Conservation (phyloP, 257 asterid species). For the Striga asiatica region DNA sequence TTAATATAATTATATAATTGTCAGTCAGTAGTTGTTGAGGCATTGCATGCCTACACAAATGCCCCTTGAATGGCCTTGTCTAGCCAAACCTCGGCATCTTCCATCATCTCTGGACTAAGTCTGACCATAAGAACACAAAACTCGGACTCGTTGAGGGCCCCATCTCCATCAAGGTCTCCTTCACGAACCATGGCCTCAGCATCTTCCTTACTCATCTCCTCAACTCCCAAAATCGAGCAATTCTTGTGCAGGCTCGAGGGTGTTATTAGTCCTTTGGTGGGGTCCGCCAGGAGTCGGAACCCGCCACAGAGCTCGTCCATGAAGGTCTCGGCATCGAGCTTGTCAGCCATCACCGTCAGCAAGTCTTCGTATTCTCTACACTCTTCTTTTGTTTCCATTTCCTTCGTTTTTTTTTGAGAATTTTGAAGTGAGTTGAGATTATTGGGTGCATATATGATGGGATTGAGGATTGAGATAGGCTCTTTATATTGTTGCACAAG, state of each 20-base stretch:
- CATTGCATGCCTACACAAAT: neutral
- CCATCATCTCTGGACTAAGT: conserved; percentile 80
- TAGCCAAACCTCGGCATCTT: conserved; percentile 75
- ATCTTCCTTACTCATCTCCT: conserved; percentile 47
- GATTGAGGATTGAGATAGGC: no score
- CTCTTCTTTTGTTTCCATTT: conserved; percentile 14
- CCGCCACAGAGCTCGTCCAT: conserved; percentile 44
- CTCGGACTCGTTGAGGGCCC: conserved; percentile 47
- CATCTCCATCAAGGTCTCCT: conserved; percentile 69
- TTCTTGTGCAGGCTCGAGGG: conserved; percentile 39
- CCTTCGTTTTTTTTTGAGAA: no score
- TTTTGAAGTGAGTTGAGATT: no score
- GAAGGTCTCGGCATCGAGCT: conserved; percentile 47
- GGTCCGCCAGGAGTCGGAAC: conserved; percentile 48
- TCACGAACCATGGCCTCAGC: conserved; percentile 60
- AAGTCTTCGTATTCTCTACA: conserved; percentile 37
- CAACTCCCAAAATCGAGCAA: conserved; percentile 41
- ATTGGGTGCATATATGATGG: no score
- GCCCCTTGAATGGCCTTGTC: conserved; percentile 49
- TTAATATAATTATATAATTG: no score
- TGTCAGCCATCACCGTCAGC: conserved; percentile 67
- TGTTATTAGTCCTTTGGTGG: conserved; percentile 37
- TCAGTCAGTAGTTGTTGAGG: neutral
- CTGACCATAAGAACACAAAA: conserved; percentile 79
- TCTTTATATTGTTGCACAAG: no score